Evolutionary conservation across 2,329 filamentous ascomycete genomes (phyloP).

Genomic region (Sclerotinia glacialis): DNA sequence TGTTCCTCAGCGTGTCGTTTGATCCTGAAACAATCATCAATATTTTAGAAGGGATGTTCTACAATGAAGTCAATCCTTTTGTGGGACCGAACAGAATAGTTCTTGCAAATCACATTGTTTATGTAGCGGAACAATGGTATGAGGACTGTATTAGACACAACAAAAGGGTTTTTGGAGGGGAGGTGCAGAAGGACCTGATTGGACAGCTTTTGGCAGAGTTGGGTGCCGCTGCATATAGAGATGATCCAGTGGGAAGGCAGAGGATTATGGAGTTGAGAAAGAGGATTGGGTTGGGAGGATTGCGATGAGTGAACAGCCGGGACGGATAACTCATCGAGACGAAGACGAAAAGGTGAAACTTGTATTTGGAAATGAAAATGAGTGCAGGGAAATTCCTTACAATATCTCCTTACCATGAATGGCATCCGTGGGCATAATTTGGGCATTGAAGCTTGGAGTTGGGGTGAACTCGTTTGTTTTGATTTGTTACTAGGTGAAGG

Average conservation of each 20-base stretch:
- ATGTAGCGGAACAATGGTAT: constrained; percentile 60
- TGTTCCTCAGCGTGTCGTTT: constrained; percentile 62
- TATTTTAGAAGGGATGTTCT: constrained; percentile 64
- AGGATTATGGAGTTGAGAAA: constrained; percentile 43
- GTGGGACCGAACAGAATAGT: constrained; percentile 53
- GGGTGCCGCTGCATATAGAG: constrained; percentile 2
- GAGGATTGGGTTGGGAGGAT: constrained; percentile 37
- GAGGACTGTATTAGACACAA: constrained; percentile 53
- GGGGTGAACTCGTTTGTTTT: constrained; percentile 7
- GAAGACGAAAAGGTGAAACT: not conserved
- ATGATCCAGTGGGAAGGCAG: constrained; percentile 42
- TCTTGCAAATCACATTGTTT: constrained; percentile 60
- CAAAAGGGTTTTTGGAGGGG: constrained; percentile 57
- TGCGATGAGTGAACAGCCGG: constrained; percentile 1
- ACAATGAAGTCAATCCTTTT: constrained; percentile 65
- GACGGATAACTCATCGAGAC: not conserved
- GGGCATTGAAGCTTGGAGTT: constrained; percentile 18
- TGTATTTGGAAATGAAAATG: constrained; percentile 12
- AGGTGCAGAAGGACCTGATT: constrained; percentile 48
- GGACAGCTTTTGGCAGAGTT: constrained; percentile 11
- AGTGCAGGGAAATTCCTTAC: not conserved
- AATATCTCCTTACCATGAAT: not conserved
- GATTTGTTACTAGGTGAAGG: not conserved
- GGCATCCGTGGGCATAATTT: constrained; percentile 6
- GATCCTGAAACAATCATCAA: constrained; percentile 59